Base-by-base conservation (phyloP, 1,139 yeast species). In the Scheffersomyces illinoinensis region DNA sequence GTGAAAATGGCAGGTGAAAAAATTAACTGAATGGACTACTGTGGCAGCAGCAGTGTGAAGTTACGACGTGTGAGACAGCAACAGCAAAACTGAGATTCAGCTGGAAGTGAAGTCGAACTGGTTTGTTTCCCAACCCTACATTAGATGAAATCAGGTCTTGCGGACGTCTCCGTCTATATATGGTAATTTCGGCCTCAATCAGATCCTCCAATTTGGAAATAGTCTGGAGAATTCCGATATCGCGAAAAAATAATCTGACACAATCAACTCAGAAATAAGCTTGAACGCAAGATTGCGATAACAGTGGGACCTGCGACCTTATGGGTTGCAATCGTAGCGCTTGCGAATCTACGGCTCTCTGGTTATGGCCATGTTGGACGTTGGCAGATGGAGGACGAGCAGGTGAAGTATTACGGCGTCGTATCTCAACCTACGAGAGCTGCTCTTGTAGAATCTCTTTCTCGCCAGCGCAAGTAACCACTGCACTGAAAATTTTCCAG, bases 221-320 rank as follows among this genome's bases (percentile, higher is more conserved):
- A 20, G 24, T 20, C 55, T 51, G 47, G 55, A 53, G 48, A 53
- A 21, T 12, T 21, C 23, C 20, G 55, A 47, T 47, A 47, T 49
- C 57, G 62, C 47, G 59, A 52, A 64, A 61, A 60, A 23, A 50
- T 33, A 17, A 55, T 24, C 4, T 14, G 43, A 33, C 43, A 33
- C 43, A 33, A 33, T 10, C 43, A 33, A 33, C 17, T 14, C 43
- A 14, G 43, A 33, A 33, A 10, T 17, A 8, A 33, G 14, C 43
- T 33, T 33, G 43, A 26, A 26, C 33, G 33, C 33, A 26, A 26
- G 33, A 26, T 26, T 26, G 33, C 33, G 33, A 26, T 12, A 33
- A 14, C 17, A 17, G 10, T 33, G 43, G 43, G 43, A 5, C 43
- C 7, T 10, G 3, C 43, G 43, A 33, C 43, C 4, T 33, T 12